Percentiles rank a stretch among this genome's conserved stretches.
Conservation (phyloP, 108 stramenopile species). For the Cyclotella kingstonii region DNA sequence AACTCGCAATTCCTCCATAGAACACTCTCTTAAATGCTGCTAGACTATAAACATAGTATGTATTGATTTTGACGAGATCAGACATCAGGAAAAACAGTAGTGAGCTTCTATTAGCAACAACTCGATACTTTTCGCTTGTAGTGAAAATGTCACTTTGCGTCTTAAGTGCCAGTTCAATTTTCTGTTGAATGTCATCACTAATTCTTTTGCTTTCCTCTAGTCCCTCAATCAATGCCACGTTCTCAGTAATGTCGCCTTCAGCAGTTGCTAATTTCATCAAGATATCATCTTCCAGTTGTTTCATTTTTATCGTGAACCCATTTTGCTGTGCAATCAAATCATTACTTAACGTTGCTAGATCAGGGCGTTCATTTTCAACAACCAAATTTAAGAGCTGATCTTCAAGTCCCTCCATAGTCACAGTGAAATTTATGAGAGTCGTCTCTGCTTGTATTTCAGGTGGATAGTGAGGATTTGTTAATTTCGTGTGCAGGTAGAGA, state of each 20-base stretch:
- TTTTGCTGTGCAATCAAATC: slow-evolving; percentile 74
- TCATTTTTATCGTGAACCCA: slow-evolving; percentile 80
- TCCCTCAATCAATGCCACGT: slow-evolving; percentile 72
- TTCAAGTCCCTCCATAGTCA: slow-evolving; percentile 69
- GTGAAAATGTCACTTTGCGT: slow-evolving; percentile 55
- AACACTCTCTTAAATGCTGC: slow-evolving; percentile 79
- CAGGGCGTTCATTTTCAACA: slow-evolving; percentile 73
- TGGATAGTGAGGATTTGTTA: slow-evolving; percentile 79
- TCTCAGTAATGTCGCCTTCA: slow-evolving; percentile 74
- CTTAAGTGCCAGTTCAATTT: slow-evolving; percentile 51
- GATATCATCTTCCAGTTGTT: slow-evolving; percentile 85
- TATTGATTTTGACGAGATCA: slow-evolving; percentile 75
- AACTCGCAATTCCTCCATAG: slow-evolving; percentile 66
- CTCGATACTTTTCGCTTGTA: slow-evolving; percentile 73
- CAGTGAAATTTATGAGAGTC: slow-evolving; percentile 82
- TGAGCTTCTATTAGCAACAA: slow-evolving; percentile 71
- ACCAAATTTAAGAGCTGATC: slow-evolving; percentile 79
- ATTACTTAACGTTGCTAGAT: slow-evolving; percentile 61
- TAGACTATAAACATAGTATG: slow-evolving; percentile 83
- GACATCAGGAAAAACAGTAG: slow-evolving; percentile 85
- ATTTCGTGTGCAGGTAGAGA: slow-evolving; percentile 82
- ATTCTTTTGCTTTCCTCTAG: slow-evolving; percentile 78
- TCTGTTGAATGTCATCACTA: slow-evolving; percentile 63
- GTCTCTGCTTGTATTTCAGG: slow-evolving; percentile 86
- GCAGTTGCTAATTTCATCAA: slow-evolving; percentile 70